A percentile compares a stretch with the other conserved stretches of the same genome.
Evolutionary conservation across 2,329 filamentous ascomycete species (phyloP).

Genomic region (Pseudocercospora eumusae): DNA sequence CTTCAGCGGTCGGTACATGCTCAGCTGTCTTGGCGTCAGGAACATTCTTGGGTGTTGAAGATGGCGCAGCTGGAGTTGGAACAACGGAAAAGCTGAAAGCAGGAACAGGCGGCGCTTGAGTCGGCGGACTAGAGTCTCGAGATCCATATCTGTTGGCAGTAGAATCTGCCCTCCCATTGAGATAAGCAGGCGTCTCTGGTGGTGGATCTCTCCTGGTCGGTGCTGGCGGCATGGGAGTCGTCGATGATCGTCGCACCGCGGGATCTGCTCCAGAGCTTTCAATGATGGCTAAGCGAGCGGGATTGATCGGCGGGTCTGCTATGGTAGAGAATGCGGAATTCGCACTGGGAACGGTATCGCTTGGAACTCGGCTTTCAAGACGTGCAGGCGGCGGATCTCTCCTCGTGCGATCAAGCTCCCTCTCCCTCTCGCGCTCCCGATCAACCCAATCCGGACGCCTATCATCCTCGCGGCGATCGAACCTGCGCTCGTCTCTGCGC

Average conservation of each 20-base stretch:
- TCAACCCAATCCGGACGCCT: constrained; percentile 43
- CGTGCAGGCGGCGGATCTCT: constrained; percentile 36
- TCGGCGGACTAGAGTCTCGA: constrained; percentile 54
- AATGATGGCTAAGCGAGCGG: constrained; percentile 38
- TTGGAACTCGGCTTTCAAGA: constrained; percentile 34
- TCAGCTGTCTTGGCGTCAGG: constrained; percentile 20
- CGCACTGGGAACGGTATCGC: constrained; percentile 30
- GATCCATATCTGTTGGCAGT: constrained; percentile 50
- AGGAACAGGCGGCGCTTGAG: constrained; percentile 56
- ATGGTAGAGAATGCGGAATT: constrained; percentile 22
- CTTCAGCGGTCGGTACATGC: constrained; percentile 9
- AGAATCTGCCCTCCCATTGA: constrained; percentile 50
- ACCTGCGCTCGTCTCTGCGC: constrained; percentile 48
- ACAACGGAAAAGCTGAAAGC: constrained; percentile 50
- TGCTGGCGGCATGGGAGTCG: constrained; percentile 18
- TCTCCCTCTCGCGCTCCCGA: constrained; percentile 40
- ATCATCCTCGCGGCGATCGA: constrained; percentile 48
- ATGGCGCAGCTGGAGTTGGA: constrained; percentile 29
- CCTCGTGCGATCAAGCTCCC: constrained; percentile 42
- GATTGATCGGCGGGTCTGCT: constrained; percentile 36
- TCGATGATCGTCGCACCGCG: constrained; percentile 31
- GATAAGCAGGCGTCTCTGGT: constrained; percentile 46
- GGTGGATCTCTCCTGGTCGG: constrained; percentile 39
- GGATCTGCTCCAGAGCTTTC: constrained; percentile 37
- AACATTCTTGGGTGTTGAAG: constrained; percentile 33